These are phyloP conservation scores for Mayamaea pseudoterrestris DNA, from an alignment of 108 stramenopile species.

Conservation along the genomic window DNA sequence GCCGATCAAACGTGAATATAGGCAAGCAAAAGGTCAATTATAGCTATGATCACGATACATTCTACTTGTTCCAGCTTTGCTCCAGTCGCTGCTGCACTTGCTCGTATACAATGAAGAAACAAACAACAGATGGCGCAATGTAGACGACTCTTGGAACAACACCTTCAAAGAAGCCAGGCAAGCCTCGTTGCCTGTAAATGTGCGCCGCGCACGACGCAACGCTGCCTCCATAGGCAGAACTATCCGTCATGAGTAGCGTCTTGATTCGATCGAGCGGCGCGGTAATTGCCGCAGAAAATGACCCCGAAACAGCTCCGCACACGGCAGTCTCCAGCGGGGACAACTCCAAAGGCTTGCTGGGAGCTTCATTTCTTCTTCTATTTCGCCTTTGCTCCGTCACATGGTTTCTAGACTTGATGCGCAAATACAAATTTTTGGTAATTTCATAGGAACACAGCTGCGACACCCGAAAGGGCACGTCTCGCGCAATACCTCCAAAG, in stretches of 20 bases:
- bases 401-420: constrained; percentile 15
- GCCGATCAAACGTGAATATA: no score
- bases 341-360: constrained; percentile 23
- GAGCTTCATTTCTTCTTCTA: no score
- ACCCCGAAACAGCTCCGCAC: constrained; percentile 65
- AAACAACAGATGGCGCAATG: constrained; percentile 72
- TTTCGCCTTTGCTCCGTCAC: no score
- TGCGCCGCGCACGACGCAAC: constrained; percentile 38
- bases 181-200: constrained; percentile 49
- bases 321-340: constrained; percentile 54
- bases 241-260: constrained; percentile 71
- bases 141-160: constrained; percentile 60
- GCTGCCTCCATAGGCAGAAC: constrained; percentile 39
- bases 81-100: constrained; percentile 36
- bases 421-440: constrained; percentile 39
- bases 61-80: background rate
- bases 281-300: constrained; percentile 64
- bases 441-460: constrained; percentile 66
- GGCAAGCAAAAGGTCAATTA: no score
- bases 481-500: constrained; percentile 47
- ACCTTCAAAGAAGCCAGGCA: constrained; percentile 42
- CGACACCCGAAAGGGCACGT: constrained; percentile 75
- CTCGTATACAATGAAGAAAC: constrained; percentile 78
- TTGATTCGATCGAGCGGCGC: constrained; percentile 68
- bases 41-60: background rate